Conservation (phyloP, 495 filamentous ascomycete genomes). For the Talaromyces liani region DNA sequence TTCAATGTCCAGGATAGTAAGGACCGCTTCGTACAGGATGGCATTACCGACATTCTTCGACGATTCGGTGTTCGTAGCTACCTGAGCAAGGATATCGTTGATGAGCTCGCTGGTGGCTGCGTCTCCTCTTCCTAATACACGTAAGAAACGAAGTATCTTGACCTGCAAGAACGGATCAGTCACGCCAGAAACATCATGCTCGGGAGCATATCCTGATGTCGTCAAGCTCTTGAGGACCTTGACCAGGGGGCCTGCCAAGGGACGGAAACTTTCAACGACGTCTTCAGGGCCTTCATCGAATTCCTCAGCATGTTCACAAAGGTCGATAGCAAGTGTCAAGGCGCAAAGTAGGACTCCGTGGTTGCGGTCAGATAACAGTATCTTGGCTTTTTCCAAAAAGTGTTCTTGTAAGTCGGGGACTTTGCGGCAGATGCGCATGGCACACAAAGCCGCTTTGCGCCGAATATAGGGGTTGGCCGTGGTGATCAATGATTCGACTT, state of each 20-base stretch:
- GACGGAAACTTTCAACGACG: constrained; percentile 82
- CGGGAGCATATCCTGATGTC: constrained; percentile 92
- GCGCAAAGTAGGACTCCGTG: constrained; percentile 93
- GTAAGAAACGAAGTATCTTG: constrained; percentile 81
- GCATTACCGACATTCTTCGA: constrained; percentile 98
- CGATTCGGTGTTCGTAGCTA: constrained; percentile 95
- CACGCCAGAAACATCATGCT: constrained; percentile 96
- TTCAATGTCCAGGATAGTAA: constrained; percentile 96
- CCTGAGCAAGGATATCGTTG: constrained; percentile 96
- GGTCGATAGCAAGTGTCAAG: constrained; percentile 80
- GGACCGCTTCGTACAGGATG: constrained; percentile 94
- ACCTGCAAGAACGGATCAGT: constrained; percentile 98
- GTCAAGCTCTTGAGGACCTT: constrained; percentile 84
- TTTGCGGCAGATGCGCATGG: constrained; percentile 98
- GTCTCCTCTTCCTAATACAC: constrained; percentile 83
- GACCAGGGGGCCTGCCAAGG: constrained; percentile 70
- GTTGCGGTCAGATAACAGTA: constrained; percentile 83
- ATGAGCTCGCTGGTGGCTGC: constrained; percentile 88
- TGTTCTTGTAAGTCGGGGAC: constrained; percentile 96
- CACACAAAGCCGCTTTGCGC: constrained; percentile 95
- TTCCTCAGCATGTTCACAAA: constrained; percentile 84
- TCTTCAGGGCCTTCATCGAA: constrained; percentile 78
- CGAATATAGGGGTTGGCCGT: constrained; percentile 95
- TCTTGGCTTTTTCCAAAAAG: constrained; percentile 87
- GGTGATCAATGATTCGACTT: constrained; percentile 84